A percentile compares a stretch with the other conserved stretches of the same genome.
Conservation (phyloP, 768 basidiomycete species). For the Lentinula boryana region DNA sequence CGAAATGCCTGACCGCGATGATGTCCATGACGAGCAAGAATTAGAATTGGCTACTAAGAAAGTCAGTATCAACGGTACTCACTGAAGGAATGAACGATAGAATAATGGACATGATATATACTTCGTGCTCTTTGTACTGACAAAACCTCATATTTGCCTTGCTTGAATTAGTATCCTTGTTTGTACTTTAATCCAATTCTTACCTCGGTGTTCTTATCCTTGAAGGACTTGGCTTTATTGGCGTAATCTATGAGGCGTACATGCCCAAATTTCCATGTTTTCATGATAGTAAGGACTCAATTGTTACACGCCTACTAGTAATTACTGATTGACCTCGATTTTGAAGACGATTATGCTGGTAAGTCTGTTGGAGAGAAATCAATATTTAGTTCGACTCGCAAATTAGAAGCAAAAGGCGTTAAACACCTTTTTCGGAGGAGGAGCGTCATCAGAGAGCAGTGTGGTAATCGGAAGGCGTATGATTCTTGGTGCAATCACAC, state of each 20-base stretch:
- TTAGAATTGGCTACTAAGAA: not conserved
- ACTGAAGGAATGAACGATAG: not conserved
- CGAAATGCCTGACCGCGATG: conserved; percentile 15
- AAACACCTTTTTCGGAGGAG: not conserved
- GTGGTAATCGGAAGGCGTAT: not conserved
- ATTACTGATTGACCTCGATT: not conserved
- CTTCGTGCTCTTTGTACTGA: not conserved
- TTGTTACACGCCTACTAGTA: too few relatives aligned
- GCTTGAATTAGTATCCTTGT: not conserved
- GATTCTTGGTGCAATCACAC: not conserved
- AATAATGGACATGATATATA: not conserved
- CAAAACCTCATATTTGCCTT: not conserved
- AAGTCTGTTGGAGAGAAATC: not conserved
- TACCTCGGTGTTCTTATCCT: too few relatives aligned
- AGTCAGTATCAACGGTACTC: not conserved
- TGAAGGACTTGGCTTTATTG: too few relatives aligned
- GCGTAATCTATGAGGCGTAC: too few relatives aligned
- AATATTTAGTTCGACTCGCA: not conserved
- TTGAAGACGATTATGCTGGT: not conserved
- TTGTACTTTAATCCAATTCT: too few relatives aligned
- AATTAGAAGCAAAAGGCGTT: not conserved
- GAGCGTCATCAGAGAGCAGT: not conserved
- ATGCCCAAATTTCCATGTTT: too few relatives aligned
- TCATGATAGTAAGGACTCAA: too few relatives aligned
- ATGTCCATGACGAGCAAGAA: conserved; percentile 15